Evolutionary conservation across 352 stramenopile genomes (phyloP), one percentile per base, ranked within the genome.

Genomic region (Pythium dissimile): DNA sequence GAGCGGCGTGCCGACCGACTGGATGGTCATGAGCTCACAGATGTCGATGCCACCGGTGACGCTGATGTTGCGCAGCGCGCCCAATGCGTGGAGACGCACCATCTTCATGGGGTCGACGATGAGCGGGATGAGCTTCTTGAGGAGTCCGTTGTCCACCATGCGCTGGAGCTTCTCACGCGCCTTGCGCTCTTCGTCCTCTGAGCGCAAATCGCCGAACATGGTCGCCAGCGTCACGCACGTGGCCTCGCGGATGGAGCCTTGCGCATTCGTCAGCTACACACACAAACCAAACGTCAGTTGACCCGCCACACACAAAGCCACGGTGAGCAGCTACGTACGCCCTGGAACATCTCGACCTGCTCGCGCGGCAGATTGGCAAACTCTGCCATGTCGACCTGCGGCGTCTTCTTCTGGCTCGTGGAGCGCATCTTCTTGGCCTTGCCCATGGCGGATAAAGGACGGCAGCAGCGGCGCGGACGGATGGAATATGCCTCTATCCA

Each of bases 391-490:
- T 94, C 80, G 4, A 72, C 77, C 9, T 60, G 59, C 38, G 84
- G 75, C 8, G 80, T 71, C 66, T 89, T 92, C 77, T 92, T 92
- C 72, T 94, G 84, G 67, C 80, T 91, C 28, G 74, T 89, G 20
- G 73, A 76, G n/a, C 84, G 82, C 32, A 80, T 59, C 73, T 94
- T 94, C 84, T 94, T 94, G 51, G 84, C 79, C 67, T 92, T 92
- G 62, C 84, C 84, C 84, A 94, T 94, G 54, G 11, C 59, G 45
- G 26, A n/a, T n/a, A n/a, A n/a, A n/a, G n/a, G n/a, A n/a, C n/a
- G n/a, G n/a, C n/a, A n/a, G n/a, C n/a, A n/a, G n/a, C 24, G 18
- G 21, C 23, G 31, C 48, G 7, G 2, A 26, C 48, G 23, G 7
- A 28, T 21, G 23, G 32, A n/a, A n/a, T n/a, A n/a, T n/a, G n/a